Conservation (phyloP, 225 moss, liverwort and hornwort genomes). For the Pleurozium schreberi region DNA sequence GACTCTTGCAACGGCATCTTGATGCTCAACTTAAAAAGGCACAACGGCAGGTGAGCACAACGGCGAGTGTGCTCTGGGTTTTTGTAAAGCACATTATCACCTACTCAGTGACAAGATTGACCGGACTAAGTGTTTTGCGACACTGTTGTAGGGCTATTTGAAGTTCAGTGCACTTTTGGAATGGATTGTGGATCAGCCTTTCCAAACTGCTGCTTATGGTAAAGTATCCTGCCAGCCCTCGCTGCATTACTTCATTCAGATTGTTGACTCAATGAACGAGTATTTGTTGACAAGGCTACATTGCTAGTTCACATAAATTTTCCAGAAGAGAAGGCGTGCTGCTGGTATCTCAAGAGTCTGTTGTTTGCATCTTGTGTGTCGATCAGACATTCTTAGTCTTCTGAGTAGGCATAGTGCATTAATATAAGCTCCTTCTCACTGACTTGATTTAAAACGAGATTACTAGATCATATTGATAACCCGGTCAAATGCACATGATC, state of each 20-base stretch:
- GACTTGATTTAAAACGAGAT: neutral
- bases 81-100: neutral
- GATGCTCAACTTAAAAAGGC: constrained; percentile 39
- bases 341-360: neutral
- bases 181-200: constrained; percentile 49
- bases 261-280: neutral
- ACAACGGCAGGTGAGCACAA: constrained; percentile 48
- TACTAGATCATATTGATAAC: neutral
- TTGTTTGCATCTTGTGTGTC: neutral
- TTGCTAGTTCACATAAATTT: neutral
- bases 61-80: constrained; percentile 13
- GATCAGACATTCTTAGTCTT: neutral
- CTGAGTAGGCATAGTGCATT: neutral
- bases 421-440: neutral
- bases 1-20: constrained; percentile 41
- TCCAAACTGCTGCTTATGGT: constrained; percentile 54
- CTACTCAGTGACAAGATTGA: neutral
- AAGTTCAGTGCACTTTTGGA: constrained; percentile 50
- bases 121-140: neutral
- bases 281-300: neutral
- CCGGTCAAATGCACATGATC: neutral
- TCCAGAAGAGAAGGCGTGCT: neutral
- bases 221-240: neutral
- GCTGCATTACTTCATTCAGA: neutral
- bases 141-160: constrained; percentile 39